These are phyloP conservation scores for Globisporangium polare DNA, from an alignment of 352 stramenopile genomes.

Conservation along the genomic window DNA sequence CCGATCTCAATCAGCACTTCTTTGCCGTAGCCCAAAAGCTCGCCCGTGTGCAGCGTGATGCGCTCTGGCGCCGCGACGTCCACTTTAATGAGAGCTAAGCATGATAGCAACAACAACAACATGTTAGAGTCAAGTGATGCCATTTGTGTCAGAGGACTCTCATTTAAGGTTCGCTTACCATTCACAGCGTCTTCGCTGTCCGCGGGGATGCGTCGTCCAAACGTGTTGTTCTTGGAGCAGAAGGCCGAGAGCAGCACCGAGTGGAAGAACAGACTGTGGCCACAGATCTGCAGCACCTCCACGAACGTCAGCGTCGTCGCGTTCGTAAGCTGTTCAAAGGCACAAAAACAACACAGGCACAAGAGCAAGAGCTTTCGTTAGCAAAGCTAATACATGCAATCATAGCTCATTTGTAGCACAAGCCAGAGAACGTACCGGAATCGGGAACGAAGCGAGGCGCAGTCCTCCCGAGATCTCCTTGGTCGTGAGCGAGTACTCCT, in stretches of 20 bases:
- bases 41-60: slow-evolving; percentile 75
- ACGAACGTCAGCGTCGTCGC: slow-evolving; percentile 55
- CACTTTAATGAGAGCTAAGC: slow-evolving; percentile 80
- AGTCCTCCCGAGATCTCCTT: slow-evolving; percentile 85
- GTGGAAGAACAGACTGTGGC: slow-evolving; percentile 86
- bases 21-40: slow-evolving; percentile 47
- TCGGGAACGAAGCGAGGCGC: slow-evolving; percentile 74
- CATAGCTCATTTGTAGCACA: background rate
- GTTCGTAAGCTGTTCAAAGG: slow-evolving; percentile 37
- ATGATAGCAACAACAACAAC: background rate
- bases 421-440: slow-evolving; percentile 41
- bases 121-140: background rate
- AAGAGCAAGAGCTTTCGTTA: background rate
- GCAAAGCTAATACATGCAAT: background rate
- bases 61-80: slow-evolving; percentile 73
- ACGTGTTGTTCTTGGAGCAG: slow-evolving; percentile 60
- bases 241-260: slow-evolving; percentile 75
- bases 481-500: slow-evolving; percentile 78
- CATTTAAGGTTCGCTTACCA: slow-evolving; percentile 26
- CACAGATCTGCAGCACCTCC: slow-evolving; percentile 75
- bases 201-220: slow-evolving; percentile 54
- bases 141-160: background rate
- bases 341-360: slow-evolving; percentile 1
- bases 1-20: slow-evolving; percentile 70
- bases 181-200: slow-evolving; percentile 65